A percentile compares a stretch with the other conserved stretches of the same genome.
Conservation (phyloP, 352 stramenopile genomes). For the Globisporangium radiosum region DNA sequence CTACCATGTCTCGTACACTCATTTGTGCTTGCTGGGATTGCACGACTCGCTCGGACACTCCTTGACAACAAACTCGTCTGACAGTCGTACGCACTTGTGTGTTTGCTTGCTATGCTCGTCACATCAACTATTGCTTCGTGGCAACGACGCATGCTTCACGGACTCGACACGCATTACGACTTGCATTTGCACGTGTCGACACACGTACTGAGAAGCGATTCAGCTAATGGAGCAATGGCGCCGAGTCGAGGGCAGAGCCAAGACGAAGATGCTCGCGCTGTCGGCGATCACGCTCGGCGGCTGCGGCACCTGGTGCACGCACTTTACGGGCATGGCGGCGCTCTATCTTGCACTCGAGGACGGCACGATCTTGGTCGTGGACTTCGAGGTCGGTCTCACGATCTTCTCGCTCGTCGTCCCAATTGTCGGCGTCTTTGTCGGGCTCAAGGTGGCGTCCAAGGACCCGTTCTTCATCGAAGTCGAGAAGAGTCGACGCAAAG, state of each 20-base stretch:
- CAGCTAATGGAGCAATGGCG: constrained; percentile 72
- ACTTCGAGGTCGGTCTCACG: constrained; percentile 51
- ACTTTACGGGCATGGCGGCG: constrained; percentile 64
- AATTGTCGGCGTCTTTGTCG: constrained; percentile 42
- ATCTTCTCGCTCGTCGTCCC: constrained; percentile 55
- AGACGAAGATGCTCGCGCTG: constrained; percentile 30
- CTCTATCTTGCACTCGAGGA: constrained; percentile 27
- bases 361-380: constrained; percentile 25
- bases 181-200: neutral
- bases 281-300: constrained; percentile 39
- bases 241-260: constrained; percentile 19
- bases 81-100: neutral
- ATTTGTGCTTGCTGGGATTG: neutral
- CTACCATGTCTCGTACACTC: neutral
- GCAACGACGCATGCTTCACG: too few relatives aligned
- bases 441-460: constrained; percentile 42
- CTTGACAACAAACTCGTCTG: neutral
- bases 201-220: constrained; percentile 25
- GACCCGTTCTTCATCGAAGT: constrained; percentile 59
- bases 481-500: constrained; percentile 36
- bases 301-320: constrained; percentile 60
- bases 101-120: neutral
- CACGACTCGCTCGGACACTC: too few relatives aligned
- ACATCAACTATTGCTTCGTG: too few relatives aligned
- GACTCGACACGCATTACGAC: neutral